phyloP scores from a whole-genome alignment of 306 rosid genomes.

The Malus fusca region DNA sequence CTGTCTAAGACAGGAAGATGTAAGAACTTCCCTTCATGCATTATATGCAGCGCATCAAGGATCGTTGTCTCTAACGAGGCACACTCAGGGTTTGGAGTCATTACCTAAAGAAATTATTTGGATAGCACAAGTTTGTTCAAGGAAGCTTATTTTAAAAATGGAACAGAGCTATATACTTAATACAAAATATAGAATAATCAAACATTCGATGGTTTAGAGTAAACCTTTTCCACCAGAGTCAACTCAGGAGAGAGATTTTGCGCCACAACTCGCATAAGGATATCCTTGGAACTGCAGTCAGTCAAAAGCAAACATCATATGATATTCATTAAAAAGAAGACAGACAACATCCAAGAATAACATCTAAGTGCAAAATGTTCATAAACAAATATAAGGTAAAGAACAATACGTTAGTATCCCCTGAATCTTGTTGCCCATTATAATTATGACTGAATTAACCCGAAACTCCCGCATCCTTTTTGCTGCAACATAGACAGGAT shows the following conservation, averaged over 20 bases:
- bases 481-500: conserved; percentile 84
- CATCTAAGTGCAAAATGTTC: neutral
- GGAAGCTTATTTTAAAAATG: neutral
- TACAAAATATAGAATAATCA: neutral
- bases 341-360: neutral
- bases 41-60: conserved; percentile 81
- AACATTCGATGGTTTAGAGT: neutral
- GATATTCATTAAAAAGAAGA: neutral
- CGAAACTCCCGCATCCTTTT: conserved; percentile 79
- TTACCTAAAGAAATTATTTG: conserved; percentile 45
- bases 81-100: conserved; percentile 94
- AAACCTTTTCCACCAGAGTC: conserved; percentile 83
- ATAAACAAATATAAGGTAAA: neutral
- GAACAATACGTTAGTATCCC: conserved; percentile 82
- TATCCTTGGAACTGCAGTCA: conserved; percentile 78
- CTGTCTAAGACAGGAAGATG: conserved; percentile 91
- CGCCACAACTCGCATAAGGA: conserved; percentile 90
- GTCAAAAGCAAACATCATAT: conserved; percentile 14
- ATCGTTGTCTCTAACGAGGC: conserved; percentile 77
- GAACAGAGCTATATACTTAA: neutral
- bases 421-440: conserved; percentile 73
- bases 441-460: conserved; percentile 65
- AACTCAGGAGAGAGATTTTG: conserved; percentile 84
- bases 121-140: neutral
- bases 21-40: conserved; percentile 92